Conservation (phyloP, 2,329 filamentous ascomycete species). For the Trichophyton rubrum region DNA sequence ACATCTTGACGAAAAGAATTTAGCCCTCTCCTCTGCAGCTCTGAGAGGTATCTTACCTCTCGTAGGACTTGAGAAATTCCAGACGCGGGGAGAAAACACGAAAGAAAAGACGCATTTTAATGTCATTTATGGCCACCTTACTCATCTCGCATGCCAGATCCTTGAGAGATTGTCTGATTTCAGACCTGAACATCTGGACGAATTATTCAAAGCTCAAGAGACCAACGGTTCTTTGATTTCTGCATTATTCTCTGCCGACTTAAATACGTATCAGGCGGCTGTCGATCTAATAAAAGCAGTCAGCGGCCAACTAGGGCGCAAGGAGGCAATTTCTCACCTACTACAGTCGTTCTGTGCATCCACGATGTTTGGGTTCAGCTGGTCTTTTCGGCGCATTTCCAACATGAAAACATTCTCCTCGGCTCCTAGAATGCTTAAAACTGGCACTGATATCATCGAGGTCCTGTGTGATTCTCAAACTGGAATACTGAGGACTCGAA, state of each 20-base stretch:
- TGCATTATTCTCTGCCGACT: constrained; percentile 67
- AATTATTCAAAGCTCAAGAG: constrained; percentile 54
- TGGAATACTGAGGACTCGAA: constrained; percentile 47
- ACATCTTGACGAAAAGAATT: constrained; percentile 52
- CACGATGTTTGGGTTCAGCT: constrained; percentile 45
- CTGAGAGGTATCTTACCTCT: constrained; percentile 58
- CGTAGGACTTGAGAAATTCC: constrained; percentile 63
- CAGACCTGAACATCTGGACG: constrained; percentile 52
- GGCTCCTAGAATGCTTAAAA: constrained; percentile 48
- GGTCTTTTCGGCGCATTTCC: constrained; percentile 44
- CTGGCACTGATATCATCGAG: constrained; percentile 49
- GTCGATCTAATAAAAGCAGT: constrained; percentile 73
- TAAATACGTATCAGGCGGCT: constrained; percentile 65
- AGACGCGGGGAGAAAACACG: constrained; percentile 34
- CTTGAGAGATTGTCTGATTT: constrained; percentile 72
- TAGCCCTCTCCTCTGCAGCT: constrained; percentile 62
- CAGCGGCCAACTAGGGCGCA: constrained; percentile 53
- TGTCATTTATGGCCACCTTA: constrained; percentile 50
- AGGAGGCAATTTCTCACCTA: constrained; percentile 50
- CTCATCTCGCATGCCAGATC: constrained; percentile 55
- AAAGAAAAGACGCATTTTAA: constrained; percentile 64
- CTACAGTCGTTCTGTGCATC: constrained; percentile 44
- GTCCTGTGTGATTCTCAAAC: constrained; percentile 52
- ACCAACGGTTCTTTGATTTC: constrained; percentile 65
- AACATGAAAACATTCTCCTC: constrained; percentile 48